Conservation (phyloP, 129 eudicot species). For the Apium graveolens region DNA sequence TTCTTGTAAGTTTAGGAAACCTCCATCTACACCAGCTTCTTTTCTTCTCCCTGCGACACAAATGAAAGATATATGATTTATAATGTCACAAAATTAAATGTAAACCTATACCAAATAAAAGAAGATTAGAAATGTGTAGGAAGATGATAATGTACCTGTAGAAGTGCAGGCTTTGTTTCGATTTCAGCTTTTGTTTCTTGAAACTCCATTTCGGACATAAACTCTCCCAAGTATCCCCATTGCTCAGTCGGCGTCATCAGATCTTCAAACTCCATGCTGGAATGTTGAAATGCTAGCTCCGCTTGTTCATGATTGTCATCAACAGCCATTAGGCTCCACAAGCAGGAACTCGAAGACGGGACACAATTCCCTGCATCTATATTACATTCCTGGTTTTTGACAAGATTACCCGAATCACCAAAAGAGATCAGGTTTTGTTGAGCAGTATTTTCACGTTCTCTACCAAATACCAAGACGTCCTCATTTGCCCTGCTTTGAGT, state of each 20-base stretch:
- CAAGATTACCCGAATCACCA: not conserved
- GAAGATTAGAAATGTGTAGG: not conserved
- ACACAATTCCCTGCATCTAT: not conserved
- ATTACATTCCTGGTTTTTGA: not conserved
- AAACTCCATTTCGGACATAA: not conserved
- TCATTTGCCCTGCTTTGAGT: not conserved
- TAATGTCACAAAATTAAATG: not conserved
- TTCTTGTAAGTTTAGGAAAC: not conserved
- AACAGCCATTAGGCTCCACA: slow-evolving; percentile 11
- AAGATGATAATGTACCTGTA: not conserved
- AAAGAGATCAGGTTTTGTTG: not conserved
- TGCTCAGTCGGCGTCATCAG: slow-evolving; percentile 8
- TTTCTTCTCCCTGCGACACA: not conserved
- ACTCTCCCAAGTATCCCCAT: not conserved
- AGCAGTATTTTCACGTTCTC: not conserved
- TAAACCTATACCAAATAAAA: not conserved
- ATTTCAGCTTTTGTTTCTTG: not conserved
- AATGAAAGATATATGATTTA: not conserved
- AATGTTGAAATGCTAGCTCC: slow-evolving; percentile 9
- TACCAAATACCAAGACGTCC: not conserved
- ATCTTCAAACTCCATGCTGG: slow-evolving; percentile 18
- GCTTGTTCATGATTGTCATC: slow-evolving; percentile 13
- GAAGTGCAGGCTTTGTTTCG: slow-evolving; percentile 2
- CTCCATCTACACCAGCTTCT: not conserved
- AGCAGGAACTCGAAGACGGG: not conserved